Conservation (phyloP, 2,329 filamentous ascomycete species). For the Calonectria crousiana region DNA sequence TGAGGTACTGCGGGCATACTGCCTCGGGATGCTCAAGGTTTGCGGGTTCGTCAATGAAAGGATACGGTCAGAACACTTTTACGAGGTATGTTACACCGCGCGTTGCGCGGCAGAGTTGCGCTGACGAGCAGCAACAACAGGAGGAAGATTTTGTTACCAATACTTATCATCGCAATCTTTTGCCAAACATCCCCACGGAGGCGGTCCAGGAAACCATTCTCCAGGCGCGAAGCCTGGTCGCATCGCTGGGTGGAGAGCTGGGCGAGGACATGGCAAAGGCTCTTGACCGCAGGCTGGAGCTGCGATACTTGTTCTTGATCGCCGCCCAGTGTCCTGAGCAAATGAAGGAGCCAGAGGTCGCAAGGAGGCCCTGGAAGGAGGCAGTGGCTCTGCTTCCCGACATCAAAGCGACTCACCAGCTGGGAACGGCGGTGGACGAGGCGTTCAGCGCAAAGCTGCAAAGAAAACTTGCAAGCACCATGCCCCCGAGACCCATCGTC, state of each 20-base stretch:
- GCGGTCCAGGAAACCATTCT: conserved; percentile 68
- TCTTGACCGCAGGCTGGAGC: conserved; percentile 72
- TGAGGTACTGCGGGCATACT: conserved; percentile 84
- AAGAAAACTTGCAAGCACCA: conserved; percentile 90
- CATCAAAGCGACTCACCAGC: conserved; percentile 69
- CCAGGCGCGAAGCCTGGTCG: conserved; percentile 66
- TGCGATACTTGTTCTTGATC: conserved; percentile 73
- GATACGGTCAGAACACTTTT: conserved; percentile 87
- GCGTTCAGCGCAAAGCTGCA: conserved; percentile 93
- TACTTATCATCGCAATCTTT: conserved; percentile 83
- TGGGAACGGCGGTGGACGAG: conserved; percentile 77
- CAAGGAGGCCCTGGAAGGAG: conserved; percentile 64
- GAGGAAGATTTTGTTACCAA: conserved; percentile 98
- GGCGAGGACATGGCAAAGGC: conserved; percentile 62
- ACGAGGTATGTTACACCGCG: conserved; percentile 71
- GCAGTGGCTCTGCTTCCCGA: conserved; percentile 63
- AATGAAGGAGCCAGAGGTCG: conserved; percentile 59
- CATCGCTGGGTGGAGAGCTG: conserved; percentile 54
- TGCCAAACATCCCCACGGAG: conserved; percentile 71
- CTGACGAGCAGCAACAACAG: conserved; percentile 60
- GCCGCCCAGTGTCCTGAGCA: conserved; percentile 63
- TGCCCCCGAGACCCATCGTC: conserved; percentile 92
- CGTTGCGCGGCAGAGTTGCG: no score
- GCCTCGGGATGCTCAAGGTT: conserved; percentile 84
- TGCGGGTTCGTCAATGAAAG: conserved; percentile 83